Conservation (phyloP, 352 stramenopile genomes). For the Globisporangium irregulare region DNA sequence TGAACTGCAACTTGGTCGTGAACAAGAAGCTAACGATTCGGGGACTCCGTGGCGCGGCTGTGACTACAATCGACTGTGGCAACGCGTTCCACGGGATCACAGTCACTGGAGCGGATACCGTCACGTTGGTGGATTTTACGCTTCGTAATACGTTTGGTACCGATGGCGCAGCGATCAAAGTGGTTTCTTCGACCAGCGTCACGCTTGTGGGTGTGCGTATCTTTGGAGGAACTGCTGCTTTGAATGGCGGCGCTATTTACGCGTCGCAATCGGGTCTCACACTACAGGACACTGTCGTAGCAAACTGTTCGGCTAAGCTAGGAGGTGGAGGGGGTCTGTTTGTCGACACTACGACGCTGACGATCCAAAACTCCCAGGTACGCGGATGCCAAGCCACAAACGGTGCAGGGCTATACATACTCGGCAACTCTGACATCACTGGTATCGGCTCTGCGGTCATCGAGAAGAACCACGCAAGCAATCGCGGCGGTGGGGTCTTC, state of each 20-base stretch:
- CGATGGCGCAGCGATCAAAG: conserved; percentile 29
- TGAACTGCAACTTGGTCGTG: conserved; percentile 43
- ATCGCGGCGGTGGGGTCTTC: conserved; percentile 31
- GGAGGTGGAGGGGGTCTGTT: conserved; percentile 31
- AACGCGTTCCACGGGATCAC: conserved; percentile 22
- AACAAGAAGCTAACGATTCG: conserved; percentile 30
- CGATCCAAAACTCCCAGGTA: conserved; percentile 17
- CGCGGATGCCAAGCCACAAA: conserved; percentile 18
- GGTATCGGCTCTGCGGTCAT: conserved; percentile 22
- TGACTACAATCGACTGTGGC: conserved; percentile 44
- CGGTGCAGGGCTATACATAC: conserved; percentile 32
- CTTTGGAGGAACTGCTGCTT: conserved; percentile 3
- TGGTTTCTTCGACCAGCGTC: conserved; percentile 21
- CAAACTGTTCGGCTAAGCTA: conserved; percentile 18
- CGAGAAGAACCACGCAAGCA: conserved; percentile 23
- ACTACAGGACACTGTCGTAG: conserved; percentile 17
- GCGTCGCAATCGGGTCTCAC: conserved; percentile 25
- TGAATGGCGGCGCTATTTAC: conserved; percentile 35
- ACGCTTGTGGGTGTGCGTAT: conserved; percentile 21
- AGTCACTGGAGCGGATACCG: conserved; percentile 15
- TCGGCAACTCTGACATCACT: conserved; percentile 13
- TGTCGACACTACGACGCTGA: conserved; percentile 22
- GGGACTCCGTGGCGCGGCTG: conserved; percentile 30
- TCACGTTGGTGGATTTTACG: conserved; percentile 26
- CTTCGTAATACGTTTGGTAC: conserved; percentile 20